phyloP scores from a whole-genome alignment of 176 grass and related monocot genomes.

The Triticum timopheevii region DNA sequence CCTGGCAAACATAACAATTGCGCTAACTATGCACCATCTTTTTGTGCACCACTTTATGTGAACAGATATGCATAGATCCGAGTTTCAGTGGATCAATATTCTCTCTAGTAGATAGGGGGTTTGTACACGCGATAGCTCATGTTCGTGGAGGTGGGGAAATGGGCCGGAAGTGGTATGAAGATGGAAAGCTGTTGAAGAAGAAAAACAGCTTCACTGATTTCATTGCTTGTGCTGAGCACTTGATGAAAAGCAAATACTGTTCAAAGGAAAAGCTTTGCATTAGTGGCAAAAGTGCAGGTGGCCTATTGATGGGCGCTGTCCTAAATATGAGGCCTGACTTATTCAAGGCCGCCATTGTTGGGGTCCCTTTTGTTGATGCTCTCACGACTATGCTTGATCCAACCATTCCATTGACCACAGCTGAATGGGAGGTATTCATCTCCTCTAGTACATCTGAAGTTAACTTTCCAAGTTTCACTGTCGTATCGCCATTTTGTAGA shows the following conservation, averaged over 20 bases:
- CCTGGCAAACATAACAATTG: conserved; percentile 9
- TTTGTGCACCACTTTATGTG: conserved; percentile 1
- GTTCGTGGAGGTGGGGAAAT: conserved; percentile 93
- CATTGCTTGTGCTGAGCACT: conserved; percentile 76
- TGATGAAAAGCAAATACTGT: conserved; percentile 75
- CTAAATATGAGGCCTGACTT: conserved; percentile 94
- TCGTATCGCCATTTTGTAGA: not conserved
- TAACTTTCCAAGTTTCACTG: not conserved
- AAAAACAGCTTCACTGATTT: conserved; percentile 98
- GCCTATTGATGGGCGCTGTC: conserved; percentile 70
- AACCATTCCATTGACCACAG: conserved; percentile 79
- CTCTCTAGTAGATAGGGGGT: conserved; percentile 79
- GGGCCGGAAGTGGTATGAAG: conserved; percentile 91
- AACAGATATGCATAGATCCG: conserved; percentile 71
- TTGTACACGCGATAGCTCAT: conserved; percentile 85
- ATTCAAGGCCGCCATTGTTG: conserved; percentile 72
- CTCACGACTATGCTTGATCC: conserved; percentile 94
- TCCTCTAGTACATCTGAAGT: not conserved
- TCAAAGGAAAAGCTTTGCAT: conserved; percentile 83
- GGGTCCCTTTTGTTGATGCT: conserved; percentile 90
- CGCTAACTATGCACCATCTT: not conserved
- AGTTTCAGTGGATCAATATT: conserved; percentile 67
- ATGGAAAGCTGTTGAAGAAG: conserved; percentile 83
- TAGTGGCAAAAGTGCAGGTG: conserved; percentile 85
- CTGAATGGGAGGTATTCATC: conserved; percentile 86